Evolutionary conservation across 805 yeast species (phyloP), one percentile per base, ranked within the genome.

Genomic region (Priceomyces medius): DNA sequence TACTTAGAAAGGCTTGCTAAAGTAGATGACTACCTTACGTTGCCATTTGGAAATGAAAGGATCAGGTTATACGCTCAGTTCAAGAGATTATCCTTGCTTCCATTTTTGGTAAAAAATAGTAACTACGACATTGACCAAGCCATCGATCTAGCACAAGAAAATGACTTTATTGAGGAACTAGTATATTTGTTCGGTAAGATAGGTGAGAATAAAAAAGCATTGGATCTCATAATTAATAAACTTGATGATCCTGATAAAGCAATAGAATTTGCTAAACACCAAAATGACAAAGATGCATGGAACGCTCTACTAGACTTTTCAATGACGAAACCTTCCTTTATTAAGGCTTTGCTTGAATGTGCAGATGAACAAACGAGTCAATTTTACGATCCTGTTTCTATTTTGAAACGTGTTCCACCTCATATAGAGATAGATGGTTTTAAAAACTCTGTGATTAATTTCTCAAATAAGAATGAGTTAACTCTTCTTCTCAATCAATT

Each of bases 241-340:
- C 64, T 90, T 38, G 74, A 83, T 41, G 93, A 91, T 56, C 91
- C 96, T 0, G 75, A 76, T 31, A 72, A 77, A 48, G 98, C 98
- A 0, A 85, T 93, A 18, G 74, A 73, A 13, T 93, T 89, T 71
- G 93, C 90, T 1, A 75, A 72, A 38, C 73, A 73, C 8, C 78
- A 75, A 35, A 79, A 81, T 38, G 95, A 88, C 51, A 61, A 69
- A 17, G 95, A 87, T n/a, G 65, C 88, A 8, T 89, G 97, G 95
- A 80, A 80, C 31, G 79, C 81, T 35, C 69, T 91, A 46, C 64
- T 91, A 8, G 81, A 79, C 16, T 80, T 81, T 57, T 81, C 96
- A 16, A 73, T 82, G 66, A 71, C 74, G 29, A 80, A 80, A 48
- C 93, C 97, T 0, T 71, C 71, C n/a, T 89, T 88, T 55, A 83